A percentile compares a stretch with the other conserved stretches of the same genome.
These are phyloP conservation scores for Suhomyces ambrosiae DNA, from an alignment of 1,139 yeast genomes.

Conservation along the genomic window DNA sequence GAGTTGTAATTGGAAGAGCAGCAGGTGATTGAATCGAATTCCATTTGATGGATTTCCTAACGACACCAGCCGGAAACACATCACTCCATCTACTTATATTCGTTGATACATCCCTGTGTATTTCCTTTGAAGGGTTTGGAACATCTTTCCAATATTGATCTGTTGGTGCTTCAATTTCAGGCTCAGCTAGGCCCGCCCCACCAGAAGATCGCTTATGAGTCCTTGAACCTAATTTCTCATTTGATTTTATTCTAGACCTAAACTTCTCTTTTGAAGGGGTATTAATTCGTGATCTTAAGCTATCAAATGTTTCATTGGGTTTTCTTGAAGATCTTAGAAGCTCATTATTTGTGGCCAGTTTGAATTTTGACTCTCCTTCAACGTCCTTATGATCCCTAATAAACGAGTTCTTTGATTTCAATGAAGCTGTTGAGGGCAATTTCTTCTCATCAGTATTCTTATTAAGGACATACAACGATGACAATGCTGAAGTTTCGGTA, in stretches of 20 bases:
- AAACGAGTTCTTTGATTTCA: conserved; percentile 9
- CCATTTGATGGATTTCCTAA: conserved; percentile 81
- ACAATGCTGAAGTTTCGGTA: conserved; percentile 39
- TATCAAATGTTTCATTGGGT: conserved; percentile 1
- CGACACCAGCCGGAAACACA: conserved; percentile 73
- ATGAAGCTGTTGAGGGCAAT: conserved; percentile 6
- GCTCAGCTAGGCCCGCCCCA: conserved; percentile 7
- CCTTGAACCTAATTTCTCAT: conserved; percentile 4
- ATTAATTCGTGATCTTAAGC: conserved; percentile 1
- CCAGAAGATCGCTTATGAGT: conserved; percentile 12
- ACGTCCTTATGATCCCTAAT: neutral
- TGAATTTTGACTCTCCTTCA: neutral
- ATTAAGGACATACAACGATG: conserved; percentile 43
- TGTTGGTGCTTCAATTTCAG: conserved; percentile 15
- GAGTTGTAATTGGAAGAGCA: conserved; percentile 78
- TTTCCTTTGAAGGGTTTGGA: conserved; percentile 66
- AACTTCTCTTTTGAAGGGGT: conserved; percentile 1
- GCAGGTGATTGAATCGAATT: conserved; percentile 92
- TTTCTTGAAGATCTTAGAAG: conserved; percentile 1
- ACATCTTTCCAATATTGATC: conserved; percentile 65
- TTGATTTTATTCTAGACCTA: conserved; percentile 4
- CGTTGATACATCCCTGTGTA: conserved; percentile 53
- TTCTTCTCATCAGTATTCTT: conserved; percentile 35
- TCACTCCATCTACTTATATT: conserved; percentile 74
- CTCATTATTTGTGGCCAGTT: neutral